Percentiles rank a stretch among this genome's conserved stretches.
Evolutionary conservation across 768 basidiomycete genomes (phyloP).

Genomic region (Auricularia sp.): DNA sequence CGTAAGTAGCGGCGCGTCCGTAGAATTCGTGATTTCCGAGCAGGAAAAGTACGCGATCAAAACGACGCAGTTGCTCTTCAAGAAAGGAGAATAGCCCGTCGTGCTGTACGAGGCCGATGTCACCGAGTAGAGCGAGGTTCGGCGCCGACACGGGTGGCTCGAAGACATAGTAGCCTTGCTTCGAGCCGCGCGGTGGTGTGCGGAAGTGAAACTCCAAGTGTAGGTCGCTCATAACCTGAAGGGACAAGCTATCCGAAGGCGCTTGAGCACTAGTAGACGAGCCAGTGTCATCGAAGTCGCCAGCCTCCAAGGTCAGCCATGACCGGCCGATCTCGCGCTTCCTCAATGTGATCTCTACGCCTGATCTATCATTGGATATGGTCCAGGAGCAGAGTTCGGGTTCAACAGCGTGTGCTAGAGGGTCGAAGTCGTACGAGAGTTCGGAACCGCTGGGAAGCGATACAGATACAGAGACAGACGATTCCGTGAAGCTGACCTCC

Average conservation of each 20-base stretch:
- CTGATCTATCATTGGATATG: background rate
- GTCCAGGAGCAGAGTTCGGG: background rate
- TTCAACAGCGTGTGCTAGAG: background rate
- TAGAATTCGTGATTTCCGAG: slow-evolving; percentile 26
- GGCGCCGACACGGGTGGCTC: slow-evolving; percentile 14
- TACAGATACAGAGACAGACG: background rate
- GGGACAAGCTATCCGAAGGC: background rate
- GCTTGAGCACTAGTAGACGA: background rate
- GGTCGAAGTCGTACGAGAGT: background rate
- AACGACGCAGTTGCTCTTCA: slow-evolving; percentile 20
- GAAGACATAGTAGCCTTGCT: slow-evolving; percentile 19
- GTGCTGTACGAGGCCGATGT: slow-evolving; percentile 25
- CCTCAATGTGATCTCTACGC: background rate
- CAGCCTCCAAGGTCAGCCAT: background rate
- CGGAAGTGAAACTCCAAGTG: slow-evolving; percentile 20
- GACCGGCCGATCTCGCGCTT: background rate
- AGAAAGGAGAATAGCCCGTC: slow-evolving; percentile 26
- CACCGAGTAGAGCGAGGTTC: slow-evolving; percentile 28
- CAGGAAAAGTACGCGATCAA: slow-evolving; percentile 26
- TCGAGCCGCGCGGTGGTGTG: background rate
- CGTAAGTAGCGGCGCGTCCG: slow-evolving; percentile 2
- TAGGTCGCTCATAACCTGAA: slow-evolving; percentile 24
- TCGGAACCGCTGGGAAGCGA: background rate
- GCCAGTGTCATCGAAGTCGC: background rate
- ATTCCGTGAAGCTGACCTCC: background rate